phyloP scores from a whole-genome alignment of 129 eudicot species.

The Cynara cardunculus region DNA sequence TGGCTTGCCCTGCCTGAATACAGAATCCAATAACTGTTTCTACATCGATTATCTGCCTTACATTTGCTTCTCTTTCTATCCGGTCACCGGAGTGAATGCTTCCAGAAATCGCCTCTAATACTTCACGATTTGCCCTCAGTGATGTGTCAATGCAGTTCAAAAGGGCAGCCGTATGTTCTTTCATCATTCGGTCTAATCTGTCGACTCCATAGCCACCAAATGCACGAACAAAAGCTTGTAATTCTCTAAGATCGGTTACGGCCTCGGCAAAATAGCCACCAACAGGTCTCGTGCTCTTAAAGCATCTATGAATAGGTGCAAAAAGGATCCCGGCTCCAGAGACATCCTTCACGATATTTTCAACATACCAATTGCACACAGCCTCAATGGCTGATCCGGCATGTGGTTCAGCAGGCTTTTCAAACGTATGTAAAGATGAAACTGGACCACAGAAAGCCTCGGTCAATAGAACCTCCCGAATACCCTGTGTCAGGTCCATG shows the following conservation, averaged over 20 bases:
- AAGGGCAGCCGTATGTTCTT: constrained; percentile 95
- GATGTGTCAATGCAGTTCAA: constrained; percentile 90
- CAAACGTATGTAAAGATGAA: constrained; percentile 78
- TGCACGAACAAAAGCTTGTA: constrained; percentile 77
- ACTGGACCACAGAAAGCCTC: constrained; percentile 89
- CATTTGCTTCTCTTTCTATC: constrained; percentile 73
- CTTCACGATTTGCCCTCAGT: constrained; percentile 85
- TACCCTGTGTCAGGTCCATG: constrained; percentile 98
- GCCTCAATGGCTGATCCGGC: constrained; percentile 91
- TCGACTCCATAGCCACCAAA: constrained; percentile 97
- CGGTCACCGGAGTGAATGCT: constrained; percentile 82
- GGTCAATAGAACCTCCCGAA: constrained; percentile 79
- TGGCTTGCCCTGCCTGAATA: constrained; percentile 96
- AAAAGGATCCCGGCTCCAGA: constrained; percentile 83
- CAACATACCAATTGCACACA: constrained; percentile 91
- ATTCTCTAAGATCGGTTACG: constrained; percentile 63
- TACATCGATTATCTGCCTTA: constrained; percentile 78
- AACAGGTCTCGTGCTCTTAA: constrained; percentile 87
- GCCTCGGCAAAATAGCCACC: constrained; percentile 96
- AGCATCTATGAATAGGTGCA: constrained; percentile 79
- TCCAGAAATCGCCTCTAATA: constrained; percentile 77
- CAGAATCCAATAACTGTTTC: constrained; percentile 92
- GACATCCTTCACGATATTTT: constrained; percentile 84
- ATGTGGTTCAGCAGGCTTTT: constrained; percentile 68
- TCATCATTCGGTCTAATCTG: constrained; percentile 76